Base-by-base conservation (phyloP, 495 filamentous ascomycete species). In the Penicillium diatomitis region DNA sequence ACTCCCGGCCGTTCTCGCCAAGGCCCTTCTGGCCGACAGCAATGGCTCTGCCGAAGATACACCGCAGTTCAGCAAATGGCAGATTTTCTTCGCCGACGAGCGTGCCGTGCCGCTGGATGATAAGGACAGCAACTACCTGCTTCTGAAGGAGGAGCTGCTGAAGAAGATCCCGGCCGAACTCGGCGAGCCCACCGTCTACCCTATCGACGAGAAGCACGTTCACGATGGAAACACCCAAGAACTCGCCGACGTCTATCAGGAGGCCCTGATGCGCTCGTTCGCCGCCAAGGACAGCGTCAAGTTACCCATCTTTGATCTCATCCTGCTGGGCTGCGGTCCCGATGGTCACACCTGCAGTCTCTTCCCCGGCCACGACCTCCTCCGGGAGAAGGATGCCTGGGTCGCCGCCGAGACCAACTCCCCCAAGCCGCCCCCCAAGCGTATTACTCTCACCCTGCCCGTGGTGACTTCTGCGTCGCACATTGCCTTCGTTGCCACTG, bases 81-180 rank as follows among this genome's bases (percentile, higher is more conserved):
- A 97, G 56, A 86, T 98, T 62, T 98, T 96, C 78, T 97, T 96
- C 69, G 91, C 91, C 53, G 92, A 98, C 58, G 92, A 98, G 77
- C 87, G 92, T 55, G 85, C 85, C 30, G 94, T 98, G 31, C 88
- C 94, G 7, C 83, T 96, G 56, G 81, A 90, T 63, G 83, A 97
- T 68, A 73, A 76, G 40, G 94, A 98, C 71, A 95, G 89, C 72
- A 98, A 97, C 72, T 96, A 96, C 69, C 79, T 70, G 38, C 79
- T 95, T 6, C 65, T 98, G 52, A 90, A 96, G 72, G 75, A 80
- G 29, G 88, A 95, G 63, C 72, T 97, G 35, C 76, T 98, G 43
- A 80, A 85, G 73, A 91, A 95, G 70, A 85, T 97, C 46, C 88
- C 90, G 7, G 59, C 70, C 11, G 74, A 75, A 36, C 54, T 79